phyloP scores from a whole-genome alignment of 768 basidiomycete species.

The Thelephora aurantiotincta region DNA sequence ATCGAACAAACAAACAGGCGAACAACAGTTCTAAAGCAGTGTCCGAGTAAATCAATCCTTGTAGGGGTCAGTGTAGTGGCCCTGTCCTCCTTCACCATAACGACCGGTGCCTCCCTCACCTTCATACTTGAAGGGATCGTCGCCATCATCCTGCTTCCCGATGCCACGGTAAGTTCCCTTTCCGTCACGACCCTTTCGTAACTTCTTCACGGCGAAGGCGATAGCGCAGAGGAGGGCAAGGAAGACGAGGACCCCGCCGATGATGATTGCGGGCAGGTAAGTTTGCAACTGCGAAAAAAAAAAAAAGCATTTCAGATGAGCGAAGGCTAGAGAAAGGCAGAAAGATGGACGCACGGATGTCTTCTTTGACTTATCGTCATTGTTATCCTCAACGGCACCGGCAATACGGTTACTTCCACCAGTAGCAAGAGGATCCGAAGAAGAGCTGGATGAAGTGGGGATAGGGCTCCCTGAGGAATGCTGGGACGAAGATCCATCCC shows the following conservation, averaged over 20 bases:
- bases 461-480: no score
- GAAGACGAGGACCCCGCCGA: neutral
- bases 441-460: no score
- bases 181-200: neutral
- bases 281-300: neutral
- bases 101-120: slow-evolving; percentile 8
- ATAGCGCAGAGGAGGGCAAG: neutral
- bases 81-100: slow-evolving; percentile 7
- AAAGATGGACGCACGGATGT: no score
- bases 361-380: no score
- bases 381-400: no score
- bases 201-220: neutral
- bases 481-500: no score
- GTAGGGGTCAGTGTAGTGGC: slow-evolving; percentile 10
- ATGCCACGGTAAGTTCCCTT: slow-evolving; percentile 5
- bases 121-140: slow-evolving; percentile 6
- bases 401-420: no score
- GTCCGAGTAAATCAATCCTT: slow-evolving; percentile 1
- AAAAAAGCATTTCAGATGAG: neutral
- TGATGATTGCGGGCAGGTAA: neutral
- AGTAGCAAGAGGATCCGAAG: no score
- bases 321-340: no score
- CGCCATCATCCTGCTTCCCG: slow-evolving; percentile 4
- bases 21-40: no score
- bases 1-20: no score